Conservation (phyloP, 2,329 filamentous ascomycete genomes). For the Didymella glomerata region DNA sequence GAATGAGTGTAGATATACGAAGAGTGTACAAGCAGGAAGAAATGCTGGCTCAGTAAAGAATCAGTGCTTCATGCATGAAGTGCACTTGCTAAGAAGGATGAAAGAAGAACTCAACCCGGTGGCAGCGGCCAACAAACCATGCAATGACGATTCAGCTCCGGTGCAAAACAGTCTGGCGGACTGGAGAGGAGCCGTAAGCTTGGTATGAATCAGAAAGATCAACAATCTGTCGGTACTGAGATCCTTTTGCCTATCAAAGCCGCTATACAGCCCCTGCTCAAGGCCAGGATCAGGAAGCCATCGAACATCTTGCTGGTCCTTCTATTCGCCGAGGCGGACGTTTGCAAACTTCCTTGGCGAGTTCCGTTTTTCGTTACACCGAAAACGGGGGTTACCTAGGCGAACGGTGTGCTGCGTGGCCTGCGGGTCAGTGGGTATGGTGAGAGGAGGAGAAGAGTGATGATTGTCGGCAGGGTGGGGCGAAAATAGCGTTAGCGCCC, state of each 20-base stretch:
- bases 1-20: slow-evolving; percentile 23
- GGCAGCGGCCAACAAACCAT: slow-evolving; percentile 7
- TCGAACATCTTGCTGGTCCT: background rate
- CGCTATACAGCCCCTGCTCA: slow-evolving; percentile 4
- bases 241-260: slow-evolving; percentile 7
- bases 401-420: slow-evolving; percentile 11
- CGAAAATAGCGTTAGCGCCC: slow-evolving; percentile 10
- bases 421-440: slow-evolving; percentile 2
- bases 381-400: background rate
- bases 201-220: slow-evolving; percentile 10
- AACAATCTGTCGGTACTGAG: slow-evolving; percentile 7
- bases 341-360: slow-evolving; percentile 11
- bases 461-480: slow-evolving; percentile 12
- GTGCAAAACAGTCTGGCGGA: slow-evolving; percentile 5
- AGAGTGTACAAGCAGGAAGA: background rate
- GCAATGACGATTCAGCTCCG: slow-evolving; percentile 4
- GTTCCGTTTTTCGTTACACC: slow-evolving; percentile 3
- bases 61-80: background rate
- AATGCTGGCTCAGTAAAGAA: background rate
- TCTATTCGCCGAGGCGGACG: slow-evolving; percentile 4
- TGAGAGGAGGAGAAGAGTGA: background rate
- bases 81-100: background rate
- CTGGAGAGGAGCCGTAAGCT: slow-evolving; percentile 13
- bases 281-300: slow-evolving; percentile 2
- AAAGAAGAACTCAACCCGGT: background rate